Evolutionary conservation across 2,329 filamentous ascomycete species (phyloP), one percentile per base, ranked within the genome.

Genomic region (Acephala macrosclerotiorum): DNA sequence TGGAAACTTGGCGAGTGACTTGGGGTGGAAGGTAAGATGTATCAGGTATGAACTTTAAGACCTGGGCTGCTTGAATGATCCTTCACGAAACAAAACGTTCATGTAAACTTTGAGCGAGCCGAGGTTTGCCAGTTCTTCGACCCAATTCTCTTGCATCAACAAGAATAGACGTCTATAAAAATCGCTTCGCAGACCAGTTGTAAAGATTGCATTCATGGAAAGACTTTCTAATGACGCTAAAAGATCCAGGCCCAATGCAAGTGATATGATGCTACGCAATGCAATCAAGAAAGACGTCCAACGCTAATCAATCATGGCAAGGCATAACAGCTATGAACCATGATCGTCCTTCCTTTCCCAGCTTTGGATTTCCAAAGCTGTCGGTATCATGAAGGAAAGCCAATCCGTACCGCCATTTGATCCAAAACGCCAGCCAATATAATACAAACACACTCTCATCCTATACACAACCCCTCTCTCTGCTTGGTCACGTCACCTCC

Each of bases 401-500:
- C 36, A 40, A 16, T 11, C 8, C 18, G 7, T n/a, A 16, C 40
- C 40, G n/a, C 40, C n/a, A 18, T 42, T 42, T n/a, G 4, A 6
- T 16, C 40, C 40, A 18, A 16, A 42, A 42, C 40, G 18, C 40
- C 40, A 33, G 9, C 4, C 29, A 33, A 18, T 42, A 42, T 42
- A 18, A 18, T 42, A 42, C 40, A 42, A 42, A 42, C 29, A 33
- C 9, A 18, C 16, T 42, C 14, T 16, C 6, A n/a, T 42, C n/a
- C 40, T 16, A n/a, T 42, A 16, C 40, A 18, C 16, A 18, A 7
- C 14, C 16, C 40, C 14, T 6, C 18, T n/a, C 40, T n/a, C n/a
- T n/a, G n/a, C n/a, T n/a, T 42, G 3, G 26, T 9, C 25, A 3
- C 9, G 8, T 35, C 26, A 57, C 36, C 68, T 66, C 22, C 73